Base-by-base conservation (phyloP, 2,329 filamentous ascomycete species). In the Celoporthe dispersa region DNA sequence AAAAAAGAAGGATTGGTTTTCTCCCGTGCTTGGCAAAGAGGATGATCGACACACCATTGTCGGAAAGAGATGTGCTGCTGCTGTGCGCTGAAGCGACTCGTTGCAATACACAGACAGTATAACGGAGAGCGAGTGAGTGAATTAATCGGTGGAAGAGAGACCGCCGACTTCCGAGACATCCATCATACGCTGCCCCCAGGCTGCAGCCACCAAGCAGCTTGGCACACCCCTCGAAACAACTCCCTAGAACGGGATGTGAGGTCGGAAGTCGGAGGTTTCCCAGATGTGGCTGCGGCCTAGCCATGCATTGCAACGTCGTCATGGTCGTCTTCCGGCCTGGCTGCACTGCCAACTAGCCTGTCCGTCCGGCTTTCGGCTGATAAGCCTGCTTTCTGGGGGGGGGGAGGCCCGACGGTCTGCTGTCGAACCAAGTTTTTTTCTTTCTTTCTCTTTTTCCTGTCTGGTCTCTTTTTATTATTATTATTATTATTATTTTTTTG, bases 361-460 rank as follows among this genome's bases (percentile, higher is more conserved):
- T 25, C 19, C 16, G 44, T 11, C 51, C 25, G 51, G n/a, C 3
- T 14, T 12, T 1, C n/a, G 48, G 48, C 48, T n/a, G 51, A 53
- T 11, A 55, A 28, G 51, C 51, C 8, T 22, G 41, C 41, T 44
- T n/a, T n/a, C n/a, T n/a, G n/a, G n/a, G n/a, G n/a, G n/a, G n/a
- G n/a, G n/a, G n/a, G n/a, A n/a, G n/a, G n/a, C n/a, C n/a, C n/a
- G n/a, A n/a, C n/a, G n/a, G n/a, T n/a, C 14, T 57, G 25, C 28
- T 28, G 53, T 14, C 22, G 41, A 48, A 48, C 44, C 44, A 48
- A 12, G 9, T 48, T n/a, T 22, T 48, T 6, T 19, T 6, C 44
- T 2, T 6, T 1, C 19, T 3, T 22, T 5, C 4, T 22, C 2
- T 8, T n/a, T 6, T 9, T n/a, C 1, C n/a, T n/a, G n/a, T n/a